Percentiles rank a stretch among this genome's conserved stretches.
These are phyloP conservation scores for Fusarium fracticaudum DNA, from an alignment of 2,329 filamentous ascomycete species.

Conservation along the genomic window DNA sequence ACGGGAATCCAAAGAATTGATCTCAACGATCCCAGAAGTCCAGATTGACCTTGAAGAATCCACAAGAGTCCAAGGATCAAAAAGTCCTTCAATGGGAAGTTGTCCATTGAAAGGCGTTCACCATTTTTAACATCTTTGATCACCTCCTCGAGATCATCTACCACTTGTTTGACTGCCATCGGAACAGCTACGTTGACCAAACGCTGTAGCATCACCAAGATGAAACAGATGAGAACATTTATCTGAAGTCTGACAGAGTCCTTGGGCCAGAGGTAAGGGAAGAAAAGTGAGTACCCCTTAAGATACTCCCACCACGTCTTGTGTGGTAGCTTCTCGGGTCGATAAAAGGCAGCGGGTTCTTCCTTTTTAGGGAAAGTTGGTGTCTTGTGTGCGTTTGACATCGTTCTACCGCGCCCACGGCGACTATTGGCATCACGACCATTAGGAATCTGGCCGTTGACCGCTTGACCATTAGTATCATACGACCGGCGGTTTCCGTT, in stretches of 20 bases:
- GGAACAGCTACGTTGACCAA: constrained; percentile 89
- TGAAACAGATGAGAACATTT: constrained; percentile 83
- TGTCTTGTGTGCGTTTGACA: constrained; percentile 52
- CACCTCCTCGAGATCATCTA: constrained; percentile 70
- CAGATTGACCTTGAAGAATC: constrained; percentile 89
- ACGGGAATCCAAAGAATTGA: constrained; percentile 95
- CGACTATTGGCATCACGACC: constrained; percentile 41
- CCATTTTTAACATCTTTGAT: constrained; percentile 59
- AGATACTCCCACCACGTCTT: constrained; percentile 98
- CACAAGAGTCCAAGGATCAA: constrained; percentile 70
- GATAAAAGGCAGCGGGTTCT: constrained; percentile 83
- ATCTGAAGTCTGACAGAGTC: constrained; percentile 78
- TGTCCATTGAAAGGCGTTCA: constrained; percentile 46
- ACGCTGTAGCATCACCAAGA: constrained; percentile 82
- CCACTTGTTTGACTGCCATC: constrained; percentile 80
- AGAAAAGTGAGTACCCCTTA: constrained; percentile 90
- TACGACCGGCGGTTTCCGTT: constrained; percentile 52
- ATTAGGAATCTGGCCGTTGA: constrained; percentile 36
- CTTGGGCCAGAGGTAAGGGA: constrained; percentile 95
- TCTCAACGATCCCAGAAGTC: constrained; percentile 82
- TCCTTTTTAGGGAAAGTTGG: constrained; percentile 57
- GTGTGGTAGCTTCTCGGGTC: constrained; percentile 84
- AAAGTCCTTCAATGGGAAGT: constrained; percentile 50
- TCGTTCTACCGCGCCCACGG: constrained; percentile 49
- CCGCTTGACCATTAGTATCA: constrained; percentile 45